Conservation (phyloP, 2,329 filamentous ascomycete genomes). For the Thyridium curvatum region DNA sequence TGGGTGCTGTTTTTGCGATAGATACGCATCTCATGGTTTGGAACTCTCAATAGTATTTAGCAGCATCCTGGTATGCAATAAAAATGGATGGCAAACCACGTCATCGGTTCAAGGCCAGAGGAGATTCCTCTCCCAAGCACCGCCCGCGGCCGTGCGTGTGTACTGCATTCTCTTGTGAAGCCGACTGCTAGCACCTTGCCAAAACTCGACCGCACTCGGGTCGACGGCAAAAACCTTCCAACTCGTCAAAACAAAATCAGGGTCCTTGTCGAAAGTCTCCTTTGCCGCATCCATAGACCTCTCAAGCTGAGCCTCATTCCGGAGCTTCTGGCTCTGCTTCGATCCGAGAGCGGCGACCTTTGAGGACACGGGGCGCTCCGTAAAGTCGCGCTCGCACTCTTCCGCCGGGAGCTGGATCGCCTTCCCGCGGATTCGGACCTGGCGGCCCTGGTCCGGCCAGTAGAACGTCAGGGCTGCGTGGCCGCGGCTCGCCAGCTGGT, state of each 20-base stretch:
- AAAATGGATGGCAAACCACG: too few species aligned
- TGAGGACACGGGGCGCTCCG: conserved; percentile 4
- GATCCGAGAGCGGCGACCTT: conserved; percentile 4
- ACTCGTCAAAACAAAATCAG: conserved; percentile 4
- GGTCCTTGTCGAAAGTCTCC: conserved; percentile 2
- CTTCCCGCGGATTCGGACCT: conserved; percentile 6
- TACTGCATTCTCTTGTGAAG: conserved; percentile 8
- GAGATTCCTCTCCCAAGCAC: conserved; percentile 3
- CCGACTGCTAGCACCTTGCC: conserved; percentile 9
- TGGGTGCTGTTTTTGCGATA: too few species aligned
- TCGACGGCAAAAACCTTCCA: conserved; percentile 9
- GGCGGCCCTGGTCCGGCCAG: conserved; percentile 7
- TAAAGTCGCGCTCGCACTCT: conserved; percentile 6
- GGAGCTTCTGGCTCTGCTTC: conserved; percentile 3
- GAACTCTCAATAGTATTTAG: too few species aligned
- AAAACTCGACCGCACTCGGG: conserved; percentile 8
- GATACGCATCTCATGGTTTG: too few species aligned
- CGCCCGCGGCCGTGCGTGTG: not conserved
- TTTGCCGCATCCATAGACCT: not conserved
- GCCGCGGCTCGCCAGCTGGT: conserved; percentile 1
- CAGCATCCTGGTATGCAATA: too few species aligned
- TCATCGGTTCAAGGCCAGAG: conserved; percentile 9
- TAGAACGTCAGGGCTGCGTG: conserved; percentile 7
- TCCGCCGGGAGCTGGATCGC: conserved; percentile 2
- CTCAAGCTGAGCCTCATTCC: not conserved